Conservation (phyloP, 495 filamentous ascomycete species). For the Darksidea phi region DNA sequence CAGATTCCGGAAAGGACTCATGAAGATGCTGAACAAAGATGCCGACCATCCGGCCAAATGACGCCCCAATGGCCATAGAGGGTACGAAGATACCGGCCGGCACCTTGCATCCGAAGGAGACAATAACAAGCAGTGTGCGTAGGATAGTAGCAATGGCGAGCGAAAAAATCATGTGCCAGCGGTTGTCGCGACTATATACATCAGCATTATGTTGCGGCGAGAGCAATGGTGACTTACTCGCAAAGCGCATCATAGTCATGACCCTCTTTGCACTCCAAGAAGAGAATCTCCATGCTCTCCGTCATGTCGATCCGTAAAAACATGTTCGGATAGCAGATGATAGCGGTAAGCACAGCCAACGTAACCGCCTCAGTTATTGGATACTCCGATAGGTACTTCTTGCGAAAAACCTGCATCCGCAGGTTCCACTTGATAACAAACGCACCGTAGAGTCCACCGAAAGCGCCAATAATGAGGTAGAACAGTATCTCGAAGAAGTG, state of each 20-base stretch:
- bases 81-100: slow-evolving; percentile 97
- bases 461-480: slow-evolving; percentile 86
- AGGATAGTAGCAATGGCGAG: slow-evolving; percentile 77
- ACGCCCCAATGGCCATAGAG: slow-evolving; percentile 95
- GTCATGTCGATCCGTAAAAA: slow-evolving; percentile 98
- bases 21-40: slow-evolving; percentile 90
- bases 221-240: slow-evolving; percentile 54
- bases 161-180: slow-evolving; percentile 78
- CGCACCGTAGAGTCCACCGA: slow-evolving; percentile 92
- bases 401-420: slow-evolving; percentile 84
- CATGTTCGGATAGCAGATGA: slow-evolving; percentile 94
- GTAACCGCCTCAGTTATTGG: slow-evolving; percentile 85
- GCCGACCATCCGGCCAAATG: slow-evolving; percentile 89
- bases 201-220: not conserved
- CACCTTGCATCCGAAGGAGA: slow-evolving; percentile 97
- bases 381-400: slow-evolving; percentile 85
- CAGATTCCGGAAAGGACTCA: slow-evolving; percentile 73
- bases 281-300: slow-evolving; percentile 97
- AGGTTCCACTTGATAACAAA: slow-evolving; percentile 99
- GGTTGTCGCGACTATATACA: slow-evolving; percentile 52
- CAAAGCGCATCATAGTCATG: slow-evolving; percentile 92
- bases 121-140: slow-evolving; percentile 82
- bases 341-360: slow-evolving; percentile 76
- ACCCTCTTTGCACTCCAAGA: slow-evolving; percentile 88
- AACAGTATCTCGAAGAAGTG: slow-evolving; percentile 96